Conservation (phyloP, 495 filamentous ascomycete species). For the Podospora appendiculata region DNA sequence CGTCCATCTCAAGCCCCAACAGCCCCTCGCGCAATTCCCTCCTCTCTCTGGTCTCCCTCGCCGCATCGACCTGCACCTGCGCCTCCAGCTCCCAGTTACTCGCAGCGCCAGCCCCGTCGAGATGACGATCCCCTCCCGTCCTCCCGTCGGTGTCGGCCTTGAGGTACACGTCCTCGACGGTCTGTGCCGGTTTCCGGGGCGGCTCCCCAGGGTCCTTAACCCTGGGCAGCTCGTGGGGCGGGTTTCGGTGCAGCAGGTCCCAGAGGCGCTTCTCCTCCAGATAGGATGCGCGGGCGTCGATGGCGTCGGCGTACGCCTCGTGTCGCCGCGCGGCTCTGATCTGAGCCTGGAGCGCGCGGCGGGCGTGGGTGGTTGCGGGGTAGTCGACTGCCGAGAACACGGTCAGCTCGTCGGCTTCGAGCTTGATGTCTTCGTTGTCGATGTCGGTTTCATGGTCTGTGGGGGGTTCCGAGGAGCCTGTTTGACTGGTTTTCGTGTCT, state of each 20-base stretch:
- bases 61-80: not conserved
- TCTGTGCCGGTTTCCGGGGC: not conserved
- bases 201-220: not conserved
- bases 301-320: slow-evolving; percentile 45
- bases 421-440: slow-evolving; percentile 12
- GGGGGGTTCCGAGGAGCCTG: not conserved
- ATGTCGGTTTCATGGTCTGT: slow-evolving; percentile 5
- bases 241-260: slow-evolving; percentile 32
- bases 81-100: slow-evolving; percentile 16
- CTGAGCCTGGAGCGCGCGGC: slow-evolving; percentile 13
- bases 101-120: not conserved
- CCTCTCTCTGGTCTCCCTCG: not conserved
- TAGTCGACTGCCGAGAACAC: too few species aligned
- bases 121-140: not conserved
- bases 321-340: slow-evolving; percentile 27
- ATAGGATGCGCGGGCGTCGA: slow-evolving; percentile 44
- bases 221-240: slow-evolving; percentile 30
- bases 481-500: too few species aligned
- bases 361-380: slow-evolving; percentile 7
- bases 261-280: slow-evolving; percentile 52
- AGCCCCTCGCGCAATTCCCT: not conserved
- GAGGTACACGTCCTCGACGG: not conserved
- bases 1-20: not conserved
- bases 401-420: slow-evolving; percentile 14
- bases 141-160: not conserved